Base-by-base conservation (phyloP, 441 rosid species). In the Omphalea diandra region DNA sequence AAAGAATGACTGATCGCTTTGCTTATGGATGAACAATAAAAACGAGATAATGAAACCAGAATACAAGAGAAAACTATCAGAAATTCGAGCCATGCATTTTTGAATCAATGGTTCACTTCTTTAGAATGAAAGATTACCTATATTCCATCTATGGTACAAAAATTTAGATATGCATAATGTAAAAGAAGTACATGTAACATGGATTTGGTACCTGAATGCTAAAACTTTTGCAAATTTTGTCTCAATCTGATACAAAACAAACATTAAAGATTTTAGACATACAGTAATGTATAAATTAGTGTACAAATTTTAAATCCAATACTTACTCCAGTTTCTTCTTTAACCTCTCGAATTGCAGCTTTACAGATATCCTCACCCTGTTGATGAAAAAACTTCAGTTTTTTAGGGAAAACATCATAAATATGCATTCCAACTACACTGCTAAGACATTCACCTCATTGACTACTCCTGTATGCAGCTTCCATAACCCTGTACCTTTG, bases 271-370 rank as follows among this genome's bases (percentile, higher is more conserved):
- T 8, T 5, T 76, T 53, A 77, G 69, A 59, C 56, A 35, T 46
- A 38, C 15, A 36, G 27, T 58, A 35, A 38, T 26, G 36, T 49
- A 69, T n/a, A n/a, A n/a, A n/a, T n/a, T 38, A 7, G 47, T n/a
- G 20, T 22, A 44, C 0, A 31, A 50, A 47, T 5, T 27, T 40
- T 18, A 3, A 46, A 56, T 20, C 49, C 41, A 9, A 58, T 8
- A 77, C 93, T 78, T 74, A 90, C 97, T 76, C 93, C 90, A 0
- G 93, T 90, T 77, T 92, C 97, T 88, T 92, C 96, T 76, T 83
- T 79, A 33, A 87, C 97, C 77, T 88, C 97, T 78, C 96, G 80
- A 1, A 78, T 63, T 50, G 86, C 88, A 29, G 87, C 96, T 35
- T 54, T 4, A 44, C 73, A 78, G 9, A 92, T 83, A 74, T 90